Evolutionary conservation across 2,329 filamentous ascomycete species (phyloP).

Genomic region (Malbranchea cinnamomea): DNA sequence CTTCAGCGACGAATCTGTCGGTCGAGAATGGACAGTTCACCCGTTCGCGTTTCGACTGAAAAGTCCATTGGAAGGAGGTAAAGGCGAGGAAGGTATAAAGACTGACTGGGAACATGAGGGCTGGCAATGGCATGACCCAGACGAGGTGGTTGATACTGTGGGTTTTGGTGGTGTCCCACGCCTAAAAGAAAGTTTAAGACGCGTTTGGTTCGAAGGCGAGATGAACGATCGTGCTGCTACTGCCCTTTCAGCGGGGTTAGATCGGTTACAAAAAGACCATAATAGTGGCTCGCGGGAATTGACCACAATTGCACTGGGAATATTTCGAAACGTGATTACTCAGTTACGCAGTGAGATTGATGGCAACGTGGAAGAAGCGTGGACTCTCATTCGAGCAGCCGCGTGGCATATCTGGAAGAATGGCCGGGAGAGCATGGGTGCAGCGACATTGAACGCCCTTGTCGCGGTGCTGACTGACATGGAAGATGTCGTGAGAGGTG

Average conservation of each 20-base stretch:
- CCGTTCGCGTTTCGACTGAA: constrained; percentile 12
- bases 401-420: constrained; percentile 53
- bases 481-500: constrained; percentile 12
- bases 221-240: constrained; percentile 23
- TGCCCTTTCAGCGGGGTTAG: constrained; percentile 34
- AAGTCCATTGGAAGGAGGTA: constrained; percentile 16
- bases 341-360: constrained; percentile 10
- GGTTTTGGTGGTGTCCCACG: constrained; percentile 40
- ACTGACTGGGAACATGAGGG: constrained; percentile 49
- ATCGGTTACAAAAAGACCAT: constrained; percentile 39
- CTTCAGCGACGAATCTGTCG: not conserved
- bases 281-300: constrained; percentile 45
- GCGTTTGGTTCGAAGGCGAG: constrained; percentile 45
- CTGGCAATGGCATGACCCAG: constrained; percentile 43
- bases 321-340: constrained; percentile 16
- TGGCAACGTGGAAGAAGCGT: constrained; percentile 19
- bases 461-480: constrained; percentile 14
- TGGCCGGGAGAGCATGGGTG: constrained; percentile 51
- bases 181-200: constrained; percentile 41
- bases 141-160: constrained; percentile 33
- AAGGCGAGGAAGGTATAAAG: constrained; percentile 33
- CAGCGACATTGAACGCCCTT: constrained; percentile 29
- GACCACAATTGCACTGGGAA: constrained; percentile 36
- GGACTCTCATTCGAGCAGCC: constrained; percentile 39
- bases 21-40: not conserved